Conservation (phyloP, 2,329 filamentous ascomycete species). For the Fusarium brevicatenulatum region DNA sequence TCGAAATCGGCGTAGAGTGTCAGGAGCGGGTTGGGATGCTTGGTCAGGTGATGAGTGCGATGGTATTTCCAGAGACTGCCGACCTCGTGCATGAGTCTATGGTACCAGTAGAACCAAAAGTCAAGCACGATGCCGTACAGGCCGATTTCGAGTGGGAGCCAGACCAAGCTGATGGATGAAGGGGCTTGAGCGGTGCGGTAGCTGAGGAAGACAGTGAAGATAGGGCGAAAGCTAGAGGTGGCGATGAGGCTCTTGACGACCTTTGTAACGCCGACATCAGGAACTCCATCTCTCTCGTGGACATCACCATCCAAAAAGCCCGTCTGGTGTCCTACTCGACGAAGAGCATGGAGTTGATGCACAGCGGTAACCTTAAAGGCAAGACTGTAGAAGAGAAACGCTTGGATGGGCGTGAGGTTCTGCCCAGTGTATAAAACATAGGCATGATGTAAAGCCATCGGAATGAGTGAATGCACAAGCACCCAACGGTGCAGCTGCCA, state of each 20-base stretch:
- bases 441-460: neutral
- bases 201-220: neutral
- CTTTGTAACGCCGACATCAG: neutral
- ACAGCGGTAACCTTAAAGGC: neutral
- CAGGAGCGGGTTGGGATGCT: constrained; percentile 19
- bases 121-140: constrained; percentile 16
- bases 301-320: neutral
- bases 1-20: constrained; percentile 19
- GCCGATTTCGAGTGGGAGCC: constrained; percentile 7
- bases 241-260: neutral
- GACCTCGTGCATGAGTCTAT: constrained; percentile 23
- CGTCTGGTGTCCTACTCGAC: neutral
- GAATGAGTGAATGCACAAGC: neutral
- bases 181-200: neutral
- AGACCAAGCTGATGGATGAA: neutral
- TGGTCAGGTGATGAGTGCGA: constrained; percentile 22
- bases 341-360: neutral
- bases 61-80: constrained; percentile 20
- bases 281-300: neutral
- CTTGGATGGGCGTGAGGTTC: neutral
- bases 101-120: constrained; percentile 28
- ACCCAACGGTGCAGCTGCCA: neutral
- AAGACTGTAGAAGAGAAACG: neutral
- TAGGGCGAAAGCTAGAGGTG: neutral
- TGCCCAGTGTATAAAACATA: neutral